phyloP scores from a whole-genome alignment of 768 basidiomycete species.

The Leucocoprinus birnbaumii region DNA sequence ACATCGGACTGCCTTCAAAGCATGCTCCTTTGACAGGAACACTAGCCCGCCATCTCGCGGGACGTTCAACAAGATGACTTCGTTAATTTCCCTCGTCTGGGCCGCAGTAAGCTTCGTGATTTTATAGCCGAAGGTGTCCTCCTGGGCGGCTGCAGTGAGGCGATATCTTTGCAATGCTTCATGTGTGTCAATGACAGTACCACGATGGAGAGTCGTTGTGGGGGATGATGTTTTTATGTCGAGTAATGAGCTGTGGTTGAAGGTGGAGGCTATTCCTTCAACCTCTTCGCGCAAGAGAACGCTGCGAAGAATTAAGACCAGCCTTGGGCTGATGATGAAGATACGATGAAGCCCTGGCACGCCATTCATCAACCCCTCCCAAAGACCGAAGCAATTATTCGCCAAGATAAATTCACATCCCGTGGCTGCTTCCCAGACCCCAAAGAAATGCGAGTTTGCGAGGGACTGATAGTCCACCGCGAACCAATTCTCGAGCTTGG shows the following conservation, averaged over 20 bases:
- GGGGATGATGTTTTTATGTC: slow-evolving; percentile 9
- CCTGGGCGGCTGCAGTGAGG: slow-evolving; percentile 8
- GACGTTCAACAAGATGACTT: slow-evolving; percentile 15
- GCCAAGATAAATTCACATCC: slow-evolving; percentile 26
- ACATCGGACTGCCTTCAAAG: slow-evolving; percentile 7
- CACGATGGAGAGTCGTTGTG: not conserved
- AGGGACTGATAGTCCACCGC: slow-evolving; percentile 17
- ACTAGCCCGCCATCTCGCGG: slow-evolving; percentile 14
- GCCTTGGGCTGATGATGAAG: slow-evolving; percentile 26
- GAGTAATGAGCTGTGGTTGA: slow-evolving; percentile 7
- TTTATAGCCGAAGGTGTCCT: slow-evolving; percentile 19
- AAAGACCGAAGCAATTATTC: slow-evolving; percentile 25
- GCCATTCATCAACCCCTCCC: slow-evolving; percentile 21
- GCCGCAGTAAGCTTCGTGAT: slow-evolving; percentile 19
- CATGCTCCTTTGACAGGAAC: slow-evolving; percentile 14
- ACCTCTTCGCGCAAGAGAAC: not conserved
- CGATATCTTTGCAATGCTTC: slow-evolving; percentile 1
- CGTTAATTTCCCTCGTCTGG: slow-evolving; percentile 17
- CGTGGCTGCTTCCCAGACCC: slow-evolving; percentile 24
- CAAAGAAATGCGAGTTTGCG: slow-evolving; percentile 17
- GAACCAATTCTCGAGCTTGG: slow-evolving; percentile 17
- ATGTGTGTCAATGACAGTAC: not conserved
- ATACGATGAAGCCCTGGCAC: slow-evolving; percentile 19
- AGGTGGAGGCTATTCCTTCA: not conserved
- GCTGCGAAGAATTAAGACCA: slow-evolving; percentile 21